Conservation (phyloP, 1,139 yeast genomes). For the Zygoascus hellenicus region DNA sequence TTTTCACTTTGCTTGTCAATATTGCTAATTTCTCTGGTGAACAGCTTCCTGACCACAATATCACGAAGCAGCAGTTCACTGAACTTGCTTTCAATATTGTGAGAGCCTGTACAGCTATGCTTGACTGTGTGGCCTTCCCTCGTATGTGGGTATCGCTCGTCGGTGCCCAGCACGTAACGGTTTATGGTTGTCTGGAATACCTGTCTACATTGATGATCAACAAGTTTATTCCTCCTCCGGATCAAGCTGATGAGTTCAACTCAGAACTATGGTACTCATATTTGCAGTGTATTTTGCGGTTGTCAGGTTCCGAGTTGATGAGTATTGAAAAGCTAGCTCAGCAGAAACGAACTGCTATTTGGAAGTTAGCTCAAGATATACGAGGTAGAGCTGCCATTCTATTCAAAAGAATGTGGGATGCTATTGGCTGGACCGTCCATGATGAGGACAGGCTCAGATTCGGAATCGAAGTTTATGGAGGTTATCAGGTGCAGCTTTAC, state of each 20-base stretch:
- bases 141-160: constrained; percentile 35
- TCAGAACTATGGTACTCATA: constrained; percentile 50
- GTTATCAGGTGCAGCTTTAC: constrained; percentile 65
- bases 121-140: constrained; percentile 37
- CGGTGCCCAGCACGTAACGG: constrained; percentile 45
- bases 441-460: constrained; percentile 56
- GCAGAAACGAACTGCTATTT: constrained; percentile 69
- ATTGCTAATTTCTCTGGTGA: constrained; percentile 41
- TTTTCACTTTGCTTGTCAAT: constrained; percentile 35
- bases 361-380: constrained; percentile 56
- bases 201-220: constrained; percentile 31
- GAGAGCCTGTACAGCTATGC: constrained; percentile 37
- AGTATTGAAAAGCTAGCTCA: constrained; percentile 41
- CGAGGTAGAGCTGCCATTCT: constrained; percentile 55
- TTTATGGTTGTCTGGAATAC: constrained; percentile 57
- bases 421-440: constrained; percentile 63
- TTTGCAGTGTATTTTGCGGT: constrained; percentile 52
- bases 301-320: constrained; percentile 40
- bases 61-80: constrained; percentile 41
- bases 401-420: constrained; percentile 63
- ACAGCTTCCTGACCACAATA: constrained; percentile 49
- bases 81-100: constrained; percentile 34
- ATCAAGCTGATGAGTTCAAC: constrained; percentile 52
- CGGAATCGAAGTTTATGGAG: constrained; percentile 59
- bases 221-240: constrained; percentile 49